A percentile compares a stretch with the other conserved stretches of the same genome.
phyloP scores from a whole-genome alignment of 768 basidiomycete species.

The Mycena galopus region DNA sequence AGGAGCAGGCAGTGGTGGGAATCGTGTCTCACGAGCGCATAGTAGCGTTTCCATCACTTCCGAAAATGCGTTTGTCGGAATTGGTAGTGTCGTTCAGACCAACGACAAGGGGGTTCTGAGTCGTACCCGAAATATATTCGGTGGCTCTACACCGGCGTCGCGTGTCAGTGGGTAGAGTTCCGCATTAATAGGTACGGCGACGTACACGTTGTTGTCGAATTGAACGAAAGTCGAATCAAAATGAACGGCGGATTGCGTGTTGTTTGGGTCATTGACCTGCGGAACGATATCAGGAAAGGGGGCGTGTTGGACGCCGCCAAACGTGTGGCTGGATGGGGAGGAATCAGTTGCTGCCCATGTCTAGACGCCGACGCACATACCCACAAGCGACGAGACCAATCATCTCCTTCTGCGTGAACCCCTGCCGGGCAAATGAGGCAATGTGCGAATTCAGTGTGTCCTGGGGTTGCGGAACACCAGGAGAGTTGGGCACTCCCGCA shows the following conservation, averaged over 20 bases:
- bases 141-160: slow-evolving; percentile 50
- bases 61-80: neutral
- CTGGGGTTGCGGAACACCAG: slow-evolving; percentile 17
- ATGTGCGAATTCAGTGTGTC: slow-evolving; percentile 14
- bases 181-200: neutral
- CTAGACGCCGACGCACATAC: neutral
- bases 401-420: too few relatives aligned
- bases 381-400: neutral
- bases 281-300: neutral
- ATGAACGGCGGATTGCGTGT: neutral
- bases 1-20: too few relatives aligned
- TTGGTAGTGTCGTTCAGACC: neutral
- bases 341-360: too few relatives aligned
- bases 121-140: slow-evolving; percentile 51
- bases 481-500: neutral
- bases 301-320: neutral
- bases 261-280: neutral
- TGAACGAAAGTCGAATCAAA: neutral
- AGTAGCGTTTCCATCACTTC: slow-evolving; percentile 51
- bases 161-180: too few relatives aligned
- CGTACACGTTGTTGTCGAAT: neutral
- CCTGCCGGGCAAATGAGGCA: neutral
- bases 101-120: neutral
- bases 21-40: slow-evolving; percentile 47
- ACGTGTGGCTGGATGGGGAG: slow-evolving; percentile 7